Percentiles rank a stretch among this genome's conserved stretches.
Conservation (phyloP, 306 rosid species). For the Alnus rubra region DNA sequence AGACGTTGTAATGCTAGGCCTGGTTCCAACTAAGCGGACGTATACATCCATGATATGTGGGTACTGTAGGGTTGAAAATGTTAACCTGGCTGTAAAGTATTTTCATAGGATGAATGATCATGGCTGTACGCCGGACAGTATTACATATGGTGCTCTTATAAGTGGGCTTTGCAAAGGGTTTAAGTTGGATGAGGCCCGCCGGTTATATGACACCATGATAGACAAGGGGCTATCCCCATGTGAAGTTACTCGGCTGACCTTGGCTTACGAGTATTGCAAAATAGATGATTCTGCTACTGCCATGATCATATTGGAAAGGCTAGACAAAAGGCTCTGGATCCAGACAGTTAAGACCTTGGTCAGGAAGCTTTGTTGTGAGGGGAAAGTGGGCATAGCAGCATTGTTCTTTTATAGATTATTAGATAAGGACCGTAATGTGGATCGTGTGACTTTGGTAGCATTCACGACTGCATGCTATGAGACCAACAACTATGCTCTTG, state of each 20-base stretch:
- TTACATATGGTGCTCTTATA: conserved; percentile 74
- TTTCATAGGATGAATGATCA: conserved; percentile 68
- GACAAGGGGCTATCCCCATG: conserved; percentile 80
- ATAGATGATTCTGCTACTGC: conserved; percentile 64
- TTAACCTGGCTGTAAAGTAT: conserved; percentile 55
- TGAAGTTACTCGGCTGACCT: conserved; percentile 81
- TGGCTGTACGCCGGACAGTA: conserved; percentile 66
- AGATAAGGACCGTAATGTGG: conserved; percentile 55
- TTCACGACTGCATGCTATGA: conserved; percentile 78
- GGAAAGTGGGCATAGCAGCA: conserved; percentile 85
- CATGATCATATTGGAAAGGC: conserved; percentile 61
- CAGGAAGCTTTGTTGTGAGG: conserved; percentile 76
- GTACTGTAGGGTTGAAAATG: conserved; percentile 63
- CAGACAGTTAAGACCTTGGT: conserved; percentile 66
- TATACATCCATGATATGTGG: conserved; percentile 91
- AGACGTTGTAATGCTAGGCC: conserved; percentile 55
- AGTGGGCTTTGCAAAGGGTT: conserved; percentile 83
- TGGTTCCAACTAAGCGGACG: conserved; percentile 75
- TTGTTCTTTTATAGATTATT: conserved; percentile 72
- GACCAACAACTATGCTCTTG: conserved; percentile 80
- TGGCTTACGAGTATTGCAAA: conserved; percentile 81
- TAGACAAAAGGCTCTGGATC: conserved; percentile 71
- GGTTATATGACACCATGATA: conserved; percentile 59
- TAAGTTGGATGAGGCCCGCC: conserved; percentile 68
- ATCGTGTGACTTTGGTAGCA: conserved; percentile 77